Percentiles rank a stretch among this genome's conserved stretches.
Evolutionary conservation across 257 asterid genomes (phyloP).

Genomic region (Ocimum tenuiflorum): DNA sequence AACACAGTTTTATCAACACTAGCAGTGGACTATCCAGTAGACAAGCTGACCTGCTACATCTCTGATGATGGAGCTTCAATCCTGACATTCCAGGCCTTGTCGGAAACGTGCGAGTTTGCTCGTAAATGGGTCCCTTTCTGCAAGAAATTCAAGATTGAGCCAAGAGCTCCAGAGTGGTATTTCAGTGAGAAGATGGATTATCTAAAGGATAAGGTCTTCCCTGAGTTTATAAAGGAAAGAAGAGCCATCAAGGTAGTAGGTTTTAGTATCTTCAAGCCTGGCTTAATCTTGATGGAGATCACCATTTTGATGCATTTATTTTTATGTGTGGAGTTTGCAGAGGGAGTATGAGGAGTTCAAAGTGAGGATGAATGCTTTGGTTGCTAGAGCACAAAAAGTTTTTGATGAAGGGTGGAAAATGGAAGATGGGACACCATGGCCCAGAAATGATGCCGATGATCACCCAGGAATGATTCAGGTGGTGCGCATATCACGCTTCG

Average conservation of each 20-base stretch:
- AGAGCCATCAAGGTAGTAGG: conserved; percentile 1
- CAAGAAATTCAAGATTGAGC: neutral
- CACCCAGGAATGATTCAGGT: conserved; percentile 14
- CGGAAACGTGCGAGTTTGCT: conserved; percentile 8
- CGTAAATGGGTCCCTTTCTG: conserved; percentile 11
- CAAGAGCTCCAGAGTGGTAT: conserved; percentile 12
- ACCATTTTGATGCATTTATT: neutral
- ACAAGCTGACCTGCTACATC: neutral
- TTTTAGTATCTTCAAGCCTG: too few relatives aligned
- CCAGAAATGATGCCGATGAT: neutral
- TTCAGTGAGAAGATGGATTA: conserved; percentile 12
- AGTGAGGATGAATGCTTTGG: neutral
- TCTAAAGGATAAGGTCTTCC: neutral
- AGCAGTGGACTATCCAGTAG: conserved; percentile 13
- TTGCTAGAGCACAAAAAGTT: conserved; percentile 1
- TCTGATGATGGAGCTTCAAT: conserved; percentile 17
- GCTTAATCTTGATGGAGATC: neutral
- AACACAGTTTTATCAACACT: conserved; percentile 10
- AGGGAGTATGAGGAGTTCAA: conserved; percentile 17
- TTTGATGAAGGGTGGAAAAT: conserved; percentile 7
- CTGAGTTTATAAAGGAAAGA: conserved; percentile 10
- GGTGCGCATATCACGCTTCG: too few relatives aligned
- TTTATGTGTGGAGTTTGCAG: neutral
- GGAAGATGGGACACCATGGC: conserved; percentile 14
- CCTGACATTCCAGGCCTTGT: conserved; percentile 5